Conservation (phyloP, 805 yeast species). For the Jamesozyma gamospora region DNA sequence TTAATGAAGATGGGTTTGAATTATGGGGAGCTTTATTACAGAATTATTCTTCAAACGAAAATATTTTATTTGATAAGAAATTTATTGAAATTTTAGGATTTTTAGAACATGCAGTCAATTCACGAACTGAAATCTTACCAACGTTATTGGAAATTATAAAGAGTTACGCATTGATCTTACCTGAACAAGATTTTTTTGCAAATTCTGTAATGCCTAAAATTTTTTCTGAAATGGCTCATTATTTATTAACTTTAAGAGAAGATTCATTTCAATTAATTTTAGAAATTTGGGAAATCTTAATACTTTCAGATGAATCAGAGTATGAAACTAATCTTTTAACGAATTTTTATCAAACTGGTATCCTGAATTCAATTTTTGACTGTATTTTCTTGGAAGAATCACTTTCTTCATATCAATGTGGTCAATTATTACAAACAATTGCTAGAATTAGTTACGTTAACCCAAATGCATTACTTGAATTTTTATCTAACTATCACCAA, state of each 20-base stretch:
- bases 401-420: constrained; percentile 24
- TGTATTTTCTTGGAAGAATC: constrained; percentile 25
- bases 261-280: constrained; percentile 50
- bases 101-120: constrained; percentile 48
- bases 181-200: constrained; percentile 30
- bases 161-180: constrained; percentile 47
- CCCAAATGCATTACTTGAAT: constrained; percentile 27
- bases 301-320: constrained; percentile 19
- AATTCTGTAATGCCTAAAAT: constrained; percentile 19
- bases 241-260: constrained; percentile 55
- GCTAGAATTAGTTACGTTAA: constrained; percentile 31
- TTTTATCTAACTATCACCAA: constrained; percentile 20
- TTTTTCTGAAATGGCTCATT: constrained; percentile 42
- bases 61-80: constrained; percentile 24
- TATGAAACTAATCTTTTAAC: constrained; percentile 16
- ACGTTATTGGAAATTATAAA: constrained; percentile 50
- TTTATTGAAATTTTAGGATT: constrained; percentile 41
- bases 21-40: constrained; percentile 67
- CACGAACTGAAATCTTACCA: constrained; percentile 68
- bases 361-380: constrained; percentile 19
- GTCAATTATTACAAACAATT: constrained; percentile 29
- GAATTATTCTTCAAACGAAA: constrained; percentile 39
- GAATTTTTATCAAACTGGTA: constrained; percentile 21
- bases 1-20: constrained; percentile 81
- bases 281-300: constrained; percentile 27